phyloP scores from a whole-genome alignment of 176 grass and related monocot genomes.

The Raddia distichophylla region DNA sequence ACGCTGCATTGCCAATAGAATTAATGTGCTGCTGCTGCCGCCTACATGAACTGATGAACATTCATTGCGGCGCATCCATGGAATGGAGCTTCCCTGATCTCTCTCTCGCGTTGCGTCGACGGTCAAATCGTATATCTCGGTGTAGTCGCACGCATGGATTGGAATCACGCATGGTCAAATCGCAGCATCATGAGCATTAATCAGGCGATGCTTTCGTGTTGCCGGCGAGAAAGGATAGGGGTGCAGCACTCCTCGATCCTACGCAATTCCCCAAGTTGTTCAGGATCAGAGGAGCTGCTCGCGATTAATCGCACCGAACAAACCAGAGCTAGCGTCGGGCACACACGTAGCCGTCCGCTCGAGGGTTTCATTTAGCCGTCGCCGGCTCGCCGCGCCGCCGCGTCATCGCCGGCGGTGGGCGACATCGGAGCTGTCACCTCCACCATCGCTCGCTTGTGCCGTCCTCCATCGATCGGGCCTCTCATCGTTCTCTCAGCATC shows the following conservation, averaged over 20 bases:
- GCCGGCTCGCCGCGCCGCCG: no score
- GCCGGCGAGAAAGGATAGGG: not conserved
- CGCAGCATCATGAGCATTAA: not conserved
- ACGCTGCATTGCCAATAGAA: no score
- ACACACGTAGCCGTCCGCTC: no score
- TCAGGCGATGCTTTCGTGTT: not conserved
- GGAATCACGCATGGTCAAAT: not conserved
- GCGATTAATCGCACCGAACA: not conserved
- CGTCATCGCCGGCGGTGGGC: no score
- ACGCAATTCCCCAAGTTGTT: not conserved
- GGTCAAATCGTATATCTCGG: not conserved
- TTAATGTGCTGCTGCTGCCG: no score
- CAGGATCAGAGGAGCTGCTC: not conserved
- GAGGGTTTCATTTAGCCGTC: no score
- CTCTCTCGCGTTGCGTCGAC: not conserved
- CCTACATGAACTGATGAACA: not conserved
- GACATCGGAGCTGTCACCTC: no score
- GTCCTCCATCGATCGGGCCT: no score
- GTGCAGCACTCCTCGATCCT: not conserved
- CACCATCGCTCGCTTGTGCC: no score
- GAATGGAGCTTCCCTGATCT: not conserved
- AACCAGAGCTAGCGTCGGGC: no score
- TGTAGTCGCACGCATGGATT: no score
- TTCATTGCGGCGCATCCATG: not conserved
- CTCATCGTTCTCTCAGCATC: no score